Base-by-base conservation (phyloP, 192 early-diverging fungal species). In the Phycomyces blakesleeanus region DNA sequence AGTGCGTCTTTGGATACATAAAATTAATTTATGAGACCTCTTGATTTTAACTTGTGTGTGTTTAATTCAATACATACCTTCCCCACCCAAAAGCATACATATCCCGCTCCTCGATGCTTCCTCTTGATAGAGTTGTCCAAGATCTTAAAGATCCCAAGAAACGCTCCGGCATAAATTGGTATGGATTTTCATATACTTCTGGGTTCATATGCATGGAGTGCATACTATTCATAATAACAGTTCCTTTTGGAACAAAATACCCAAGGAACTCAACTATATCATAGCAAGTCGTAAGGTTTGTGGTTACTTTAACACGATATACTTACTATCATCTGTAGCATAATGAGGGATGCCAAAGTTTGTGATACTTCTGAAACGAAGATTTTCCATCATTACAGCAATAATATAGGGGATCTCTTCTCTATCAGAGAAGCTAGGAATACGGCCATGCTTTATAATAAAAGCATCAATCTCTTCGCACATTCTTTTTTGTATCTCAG, bases 91-190 rank as follows among this genome's bases (percentile, higher is more conserved):
- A 67, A 18, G 22, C 59, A 21, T 51, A 52, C 8, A 59, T 57
- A n/a, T 67, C 57, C 9, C 65, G 5, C 5, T 25, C 47, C 15
- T 52, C 21, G 1, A 21, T 24, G 9, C 37, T 57, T 34, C 65
- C 65, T 52, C 59, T 67, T n/a, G 65, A 47, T 40, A 55, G 55
- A 18, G 24, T 47, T 34, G 40, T 47, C 24, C 38, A 38, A 18
- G 21, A 25, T n/a, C 20, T 26, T 3, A 58, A 3, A 41, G 24
- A 37, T 24, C 20, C 27, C 11, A 67, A 5, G 49, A 50, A 67
- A 24, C 83, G 78, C 29, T 75, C 72, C 6, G 83, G 83, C 38
- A 70, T 64, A 22, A 83, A 85, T 59, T 60, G 63, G 0, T 81
- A 63, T 1, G 81, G 81, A 0, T 77, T 47, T 0, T 68, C 68